These are phyloP conservation scores for Globisporangium orthogonon DNA, from an alignment of 352 stramenopile species.

Conservation along the genomic window DNA sequence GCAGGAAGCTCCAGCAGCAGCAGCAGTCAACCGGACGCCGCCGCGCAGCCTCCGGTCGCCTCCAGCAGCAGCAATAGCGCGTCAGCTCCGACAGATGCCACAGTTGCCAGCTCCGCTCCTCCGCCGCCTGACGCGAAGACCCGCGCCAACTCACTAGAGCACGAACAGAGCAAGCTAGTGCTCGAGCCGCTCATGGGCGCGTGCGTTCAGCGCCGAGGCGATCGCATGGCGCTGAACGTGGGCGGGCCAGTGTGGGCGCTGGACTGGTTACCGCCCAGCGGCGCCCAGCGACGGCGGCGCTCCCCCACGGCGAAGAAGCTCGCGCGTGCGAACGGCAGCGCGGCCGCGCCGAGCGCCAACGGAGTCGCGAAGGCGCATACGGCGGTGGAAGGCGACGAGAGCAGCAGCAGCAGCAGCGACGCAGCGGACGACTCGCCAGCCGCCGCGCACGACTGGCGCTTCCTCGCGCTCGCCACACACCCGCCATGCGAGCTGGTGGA, in stretches of 20 bases:
- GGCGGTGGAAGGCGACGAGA: neutral
- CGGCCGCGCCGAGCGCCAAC: neutral
- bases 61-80: too few species aligned
- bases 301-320: constrained; percentile 1
- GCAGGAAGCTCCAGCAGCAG: neutral
- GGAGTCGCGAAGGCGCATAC: neutral
- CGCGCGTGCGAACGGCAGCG: neutral
- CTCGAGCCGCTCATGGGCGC: constrained; percentile 49
- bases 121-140: too few species aligned
- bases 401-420: constrained; percentile 4
- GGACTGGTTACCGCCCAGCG: constrained; percentile 50
- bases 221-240: constrained; percentile 52
- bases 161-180: constrained; percentile 7
- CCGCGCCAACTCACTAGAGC: neutral
- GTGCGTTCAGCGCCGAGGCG: constrained; percentile 13
- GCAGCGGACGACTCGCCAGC: neutral
- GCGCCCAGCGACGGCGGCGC: neutral
- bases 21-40: neutral
- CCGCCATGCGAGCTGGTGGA: constrained; percentile 59
- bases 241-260: constrained; percentile 77
- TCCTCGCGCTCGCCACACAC: constrained; percentile 59
- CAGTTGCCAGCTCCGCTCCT: too few species aligned
- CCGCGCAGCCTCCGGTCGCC: too few species aligned
- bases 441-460: constrained; percentile 32
- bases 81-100: too few species aligned